Evolutionary conservation across 208 protist genomes (phyloP).

Genomic region (Naegleria gruberi): DNA sequence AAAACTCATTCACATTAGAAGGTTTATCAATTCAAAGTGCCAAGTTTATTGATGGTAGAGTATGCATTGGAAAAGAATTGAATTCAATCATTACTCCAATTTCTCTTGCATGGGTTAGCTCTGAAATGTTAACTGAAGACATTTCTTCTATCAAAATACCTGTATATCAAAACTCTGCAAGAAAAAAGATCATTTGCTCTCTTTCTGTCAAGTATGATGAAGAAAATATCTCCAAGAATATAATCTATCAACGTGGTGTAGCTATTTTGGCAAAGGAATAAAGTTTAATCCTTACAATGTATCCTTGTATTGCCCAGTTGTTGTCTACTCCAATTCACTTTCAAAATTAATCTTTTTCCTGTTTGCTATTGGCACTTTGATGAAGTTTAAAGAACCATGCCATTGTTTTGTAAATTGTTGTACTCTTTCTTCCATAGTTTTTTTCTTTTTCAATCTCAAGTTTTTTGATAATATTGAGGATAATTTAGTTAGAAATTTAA

Average conservation of each 20-base stretch:
- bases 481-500: neutral
- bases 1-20: neutral
- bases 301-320: neutral
- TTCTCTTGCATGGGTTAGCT: neutral
- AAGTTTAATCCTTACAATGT: neutral
- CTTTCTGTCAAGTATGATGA: neutral
- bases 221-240: neutral
- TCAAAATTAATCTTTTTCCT: neutral
- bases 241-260: slow-evolving; percentile 3
- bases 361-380: too few relatives aligned
- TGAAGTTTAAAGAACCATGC: neutral
- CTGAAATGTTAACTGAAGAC: neutral
- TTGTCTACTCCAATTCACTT: neutral
- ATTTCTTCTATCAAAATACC: neutral
- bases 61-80: neutral
- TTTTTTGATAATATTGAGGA: neutral
- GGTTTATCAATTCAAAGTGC: neutral
- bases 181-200: neutral
- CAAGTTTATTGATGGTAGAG: neutral
- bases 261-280: neutral
- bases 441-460: neutral
- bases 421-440: neutral
- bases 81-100: neutral
- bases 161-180: neutral
- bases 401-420: neutral